Base-by-base conservation (phyloP, 352 stramenopile genomes). In the Globisporangium camurandrum region DNA sequence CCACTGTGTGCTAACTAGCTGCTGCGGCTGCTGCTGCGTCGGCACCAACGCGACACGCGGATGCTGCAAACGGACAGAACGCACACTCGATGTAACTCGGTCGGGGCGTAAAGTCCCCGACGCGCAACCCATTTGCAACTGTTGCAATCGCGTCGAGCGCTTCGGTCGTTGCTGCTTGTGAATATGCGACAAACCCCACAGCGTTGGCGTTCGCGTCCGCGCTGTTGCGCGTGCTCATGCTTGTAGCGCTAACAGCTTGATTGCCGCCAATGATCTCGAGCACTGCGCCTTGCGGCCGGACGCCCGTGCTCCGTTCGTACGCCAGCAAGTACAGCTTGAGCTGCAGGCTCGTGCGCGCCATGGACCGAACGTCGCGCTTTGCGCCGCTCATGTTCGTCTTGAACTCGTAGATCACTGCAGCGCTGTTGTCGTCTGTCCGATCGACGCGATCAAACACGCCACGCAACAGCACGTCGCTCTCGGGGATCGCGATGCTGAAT, bases 391-490 rank as follows among this genome's bases (percentile, higher is more conserved):
- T 69, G 43, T 90, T 91, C 11, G 82, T 84, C 57, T 93, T 93
- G 64, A 90, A 93, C 60, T 93, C 82, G 46, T 85, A 71, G 20
- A 93, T 84, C 10, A 89, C 54, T 2, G 73, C 54, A 12, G 73
- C 56, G 5, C 52, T 54, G n/a, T n/a, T n/a, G 11, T 27, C 56
- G 23, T 59, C 39, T 22, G 63, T 51, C 17, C 34, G 46, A 24
- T 93, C 82, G 27, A 93, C 70, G 24, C 82, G 82, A 41, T 93
- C 82, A 79, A 79, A 91, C 1, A 93, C 71, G 1, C 82, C 82
- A 26, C 67, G 68, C 19, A 93, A 47, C 27, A 67, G 41, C 12
- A 93, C 65, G 28, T 83, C 64, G 0, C 66, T 71, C 50, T 71
- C 53, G 26, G 61, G 65, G 1, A 80, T 70, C 24, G 62, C 49